A percentile compares a stretch with the other conserved stretches of the same genome.
These are phyloP conservation scores for Vigna unguiculata DNA, from an alignment of 306 rosid species.

Conservation along the genomic window DNA sequence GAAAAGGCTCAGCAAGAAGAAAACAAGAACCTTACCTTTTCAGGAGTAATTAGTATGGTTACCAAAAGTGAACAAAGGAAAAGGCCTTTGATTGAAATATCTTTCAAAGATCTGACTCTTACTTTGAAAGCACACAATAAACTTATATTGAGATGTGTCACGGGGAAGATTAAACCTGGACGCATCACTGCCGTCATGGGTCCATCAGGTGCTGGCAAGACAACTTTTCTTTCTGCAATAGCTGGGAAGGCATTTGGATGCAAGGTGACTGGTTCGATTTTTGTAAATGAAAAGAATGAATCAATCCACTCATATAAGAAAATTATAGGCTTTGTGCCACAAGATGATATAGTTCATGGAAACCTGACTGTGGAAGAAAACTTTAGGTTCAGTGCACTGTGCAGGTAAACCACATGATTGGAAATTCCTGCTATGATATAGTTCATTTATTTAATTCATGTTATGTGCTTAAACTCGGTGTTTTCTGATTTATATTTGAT, in stretches of 20 bases:
- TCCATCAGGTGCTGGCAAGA: constrained; percentile 94
- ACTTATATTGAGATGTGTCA: constrained; percentile 70
- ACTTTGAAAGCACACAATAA: constrained; percentile 72
- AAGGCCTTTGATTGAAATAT: constrained; percentile 76
- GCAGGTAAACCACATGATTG: constrained; percentile 64
- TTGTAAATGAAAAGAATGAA: constrained; percentile 69
- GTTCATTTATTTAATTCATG: neutral
- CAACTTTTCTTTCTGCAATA: constrained; percentile 81
- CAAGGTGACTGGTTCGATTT: constrained; percentile 67
- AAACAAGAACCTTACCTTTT: constrained; percentile 66
- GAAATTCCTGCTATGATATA: neutral
- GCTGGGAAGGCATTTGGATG: constrained; percentile 84
- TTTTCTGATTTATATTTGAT: neutral
- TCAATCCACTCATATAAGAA: constrained; percentile 82
- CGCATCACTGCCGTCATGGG: constrained; percentile 89
- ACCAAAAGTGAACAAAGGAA: constrained; percentile 53
- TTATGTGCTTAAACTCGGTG: neutral
- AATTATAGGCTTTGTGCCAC: constrained; percentile 86
- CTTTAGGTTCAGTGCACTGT: constrained; percentile 81
- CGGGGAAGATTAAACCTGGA: constrained; percentile 79
- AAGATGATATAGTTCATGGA: constrained; percentile 90
- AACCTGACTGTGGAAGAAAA: constrained; percentile 92
- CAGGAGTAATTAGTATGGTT: constrained; percentile 72
- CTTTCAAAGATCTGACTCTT: constrained; percentile 74
- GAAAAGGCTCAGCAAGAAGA: constrained; percentile 81